These are phyloP conservation scores for Exophiala dermatitidis DNA, from an alignment of 2,329 filamentous ascomycete species.

Conservation along the genomic window DNA sequence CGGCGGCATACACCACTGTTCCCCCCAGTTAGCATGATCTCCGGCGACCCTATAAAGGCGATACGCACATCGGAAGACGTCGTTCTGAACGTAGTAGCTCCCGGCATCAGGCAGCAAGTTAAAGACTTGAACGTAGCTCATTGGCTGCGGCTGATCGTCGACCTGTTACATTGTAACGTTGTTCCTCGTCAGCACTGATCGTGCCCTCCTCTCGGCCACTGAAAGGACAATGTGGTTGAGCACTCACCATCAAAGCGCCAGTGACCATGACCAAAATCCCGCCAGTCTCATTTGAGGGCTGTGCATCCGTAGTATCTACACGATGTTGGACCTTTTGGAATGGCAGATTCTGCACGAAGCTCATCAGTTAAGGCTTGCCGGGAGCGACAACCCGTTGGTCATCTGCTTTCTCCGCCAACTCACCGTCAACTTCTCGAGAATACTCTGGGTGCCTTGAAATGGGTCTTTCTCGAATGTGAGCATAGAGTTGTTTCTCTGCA, in stretches of 20 bases:
- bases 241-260: slow-evolving; percentile 76
- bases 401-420: slow-evolving; percentile 29
- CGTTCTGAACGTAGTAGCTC: slow-evolving; percentile 84
- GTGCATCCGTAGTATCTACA: slow-evolving; percentile 70
- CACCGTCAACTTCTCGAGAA: slow-evolving; percentile 77
- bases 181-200: neutral
- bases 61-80: slow-evolving; percentile 56
- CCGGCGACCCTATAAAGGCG: neutral
- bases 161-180: slow-evolving; percentile 49
- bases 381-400: neutral
- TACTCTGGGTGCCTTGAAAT: slow-evolving; percentile 55
- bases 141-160: slow-evolving; percentile 75
- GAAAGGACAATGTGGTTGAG: slow-evolving; percentile 23
- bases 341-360: slow-evolving; percentile 55
- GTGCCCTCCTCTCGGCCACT: neutral
- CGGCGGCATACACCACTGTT: slow-evolving; percentile 21
- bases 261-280: slow-evolving; percentile 83
- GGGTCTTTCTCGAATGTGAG: slow-evolving; percentile 79
- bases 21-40: slow-evolving; percentile 6
- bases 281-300: slow-evolving; percentile 59
- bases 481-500: slow-evolving; percentile 75
- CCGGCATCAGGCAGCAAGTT: slow-evolving; percentile 67
- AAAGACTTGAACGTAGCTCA: slow-evolving; percentile 89
- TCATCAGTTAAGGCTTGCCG: slow-evolving; percentile 1
- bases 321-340: slow-evolving; percentile 77